Base-by-base conservation (phyloP, 1,139 yeast genomes). In the Yamadazyma jaroonii region DNA sequence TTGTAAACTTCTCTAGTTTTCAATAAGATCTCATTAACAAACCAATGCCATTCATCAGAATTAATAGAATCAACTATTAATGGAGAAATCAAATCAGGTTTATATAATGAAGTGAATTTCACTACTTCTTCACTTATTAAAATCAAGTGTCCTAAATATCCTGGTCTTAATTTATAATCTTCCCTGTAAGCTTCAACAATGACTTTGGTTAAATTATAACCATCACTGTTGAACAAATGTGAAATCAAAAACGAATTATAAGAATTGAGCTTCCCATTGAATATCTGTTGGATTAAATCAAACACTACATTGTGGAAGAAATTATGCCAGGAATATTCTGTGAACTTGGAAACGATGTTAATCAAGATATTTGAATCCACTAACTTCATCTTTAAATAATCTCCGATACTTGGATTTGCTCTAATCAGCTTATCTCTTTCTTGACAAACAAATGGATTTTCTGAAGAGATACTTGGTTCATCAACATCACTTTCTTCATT, bases 291-390 rank as follows among this genome's bases (percentile, higher is more conserved):
- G 15, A 71, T 59, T 41, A 72, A 54, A 47, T 72, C 77, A 55
- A 72, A 72, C 6, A 72, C 75, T 15, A 72, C 77, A 47, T 72
- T 72, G 46, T 72, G 77, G 53, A 70, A 72, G 48, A 72, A 71
- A 39, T 72, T 72, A 41, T 71, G 72, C 75, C 76, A 72, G 4
- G 74, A 71, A 45, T 53, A 69, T 35, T 56, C 48, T 3, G 72
- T 65, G 46, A 72, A 67, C 43, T 62, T 67, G 15, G 55, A 47
- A 11, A 70, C 57, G 17, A 71, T 64, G 34, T 59, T 56, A 23
- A 49, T 38, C 37, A 72, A 54, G 29, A 71, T 61, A 4, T 55
- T 56, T 64, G 68, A 72, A 41, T 71, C 77, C 17, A 64, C 47
- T 13, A 72, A 51, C 42, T 63, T 62, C 35, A 68, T 67, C 42